Evolutionary conservation across 805 yeast genomes (phyloP).

Genomic region (Schizosaccharomyces octosporus): DNA sequence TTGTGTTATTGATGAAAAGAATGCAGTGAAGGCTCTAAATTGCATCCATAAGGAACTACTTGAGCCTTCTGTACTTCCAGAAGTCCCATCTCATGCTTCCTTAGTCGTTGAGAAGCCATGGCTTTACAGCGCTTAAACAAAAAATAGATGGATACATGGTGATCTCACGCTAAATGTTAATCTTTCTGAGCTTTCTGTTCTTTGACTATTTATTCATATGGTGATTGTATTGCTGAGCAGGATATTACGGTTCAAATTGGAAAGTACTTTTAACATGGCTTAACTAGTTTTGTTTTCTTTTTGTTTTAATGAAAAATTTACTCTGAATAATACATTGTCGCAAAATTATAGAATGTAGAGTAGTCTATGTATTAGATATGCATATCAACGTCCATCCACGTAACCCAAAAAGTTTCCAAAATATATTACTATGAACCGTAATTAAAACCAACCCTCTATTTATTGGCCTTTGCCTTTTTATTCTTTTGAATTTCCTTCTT

Average conservation of each 20-base stretch:
- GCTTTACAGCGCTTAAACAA: neutral
- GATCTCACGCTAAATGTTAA: too few species aligned
- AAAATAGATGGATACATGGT: too few species aligned
- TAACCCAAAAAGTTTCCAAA: neutral
- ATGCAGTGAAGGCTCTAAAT: conserved; percentile 63
- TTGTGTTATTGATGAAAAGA: conserved; percentile 68
- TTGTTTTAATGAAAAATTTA: neutral
- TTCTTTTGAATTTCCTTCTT: conserved; percentile 45
- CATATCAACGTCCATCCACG: neutral
- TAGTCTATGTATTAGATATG: neutral
- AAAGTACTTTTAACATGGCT: too few species aligned
- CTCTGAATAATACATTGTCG: neutral
- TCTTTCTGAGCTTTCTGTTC: too few species aligned
- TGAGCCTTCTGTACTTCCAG: conserved; percentile 1
- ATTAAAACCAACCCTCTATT: neutral
- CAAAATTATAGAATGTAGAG: neutral
- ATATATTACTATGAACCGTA: neutral
- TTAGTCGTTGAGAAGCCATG: neutral
- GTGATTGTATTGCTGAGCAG: too few species aligned
- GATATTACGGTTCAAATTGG: too few species aligned
- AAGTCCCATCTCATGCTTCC: neutral
- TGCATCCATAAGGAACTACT: conserved; percentile 60
- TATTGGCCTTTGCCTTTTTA: conserved; percentile 14
- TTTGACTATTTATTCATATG: too few species aligned
- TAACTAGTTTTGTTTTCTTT: neutral